Evolutionary conservation across 352 stramenopile species (phyloP), one percentile per base, ranked within the genome.

Genomic region (Pythium scleroteichum): DNA sequence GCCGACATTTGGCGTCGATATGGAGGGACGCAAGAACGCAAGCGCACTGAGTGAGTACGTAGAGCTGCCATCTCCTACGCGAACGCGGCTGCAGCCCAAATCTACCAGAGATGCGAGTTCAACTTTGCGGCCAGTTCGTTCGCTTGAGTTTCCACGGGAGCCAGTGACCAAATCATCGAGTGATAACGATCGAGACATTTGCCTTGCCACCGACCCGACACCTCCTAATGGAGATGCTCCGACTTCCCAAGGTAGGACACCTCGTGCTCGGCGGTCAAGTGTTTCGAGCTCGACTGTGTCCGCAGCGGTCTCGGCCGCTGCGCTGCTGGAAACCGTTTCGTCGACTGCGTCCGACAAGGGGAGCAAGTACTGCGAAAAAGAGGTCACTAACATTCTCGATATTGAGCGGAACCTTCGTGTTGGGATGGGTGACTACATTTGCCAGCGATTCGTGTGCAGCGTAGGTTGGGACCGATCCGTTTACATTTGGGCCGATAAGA

Each of bases 401-500:
- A 88, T 90, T 38, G 82, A 92, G 52, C 78, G 82, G 24, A 92
- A 90, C 44, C 53, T 92, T 29, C 78, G 80, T 4, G 82, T 92
- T 16, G 82, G 82, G 38, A 92, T 92, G 82, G 82, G 80, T 20
- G 79, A 92, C 64, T 92, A 85, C 60, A 87, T 89, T 50, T 92
- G 82, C 53, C 82, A 92, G 62, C 71, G 82, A 26, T 89, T 90
- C 45, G 81, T 92, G 45, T 89, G 79, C n/a, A 89, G 76, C 38
- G 80, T 90, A 1, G 87, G 87, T 19, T 96, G 87, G 87, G 87
- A 95, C 56, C 78, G 81, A n/a, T 72, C 73, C 20, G 68, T 96
- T 16, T 94, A 88, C 48, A 68, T 95, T 4, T 96, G 85, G 84
- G 84, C 79, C 19, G 87, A 96, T 69, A 90, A 90, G 62, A 88